Conservation (phyloP, 306 rosid genomes). For the Canavalia ensiformis region DNA sequence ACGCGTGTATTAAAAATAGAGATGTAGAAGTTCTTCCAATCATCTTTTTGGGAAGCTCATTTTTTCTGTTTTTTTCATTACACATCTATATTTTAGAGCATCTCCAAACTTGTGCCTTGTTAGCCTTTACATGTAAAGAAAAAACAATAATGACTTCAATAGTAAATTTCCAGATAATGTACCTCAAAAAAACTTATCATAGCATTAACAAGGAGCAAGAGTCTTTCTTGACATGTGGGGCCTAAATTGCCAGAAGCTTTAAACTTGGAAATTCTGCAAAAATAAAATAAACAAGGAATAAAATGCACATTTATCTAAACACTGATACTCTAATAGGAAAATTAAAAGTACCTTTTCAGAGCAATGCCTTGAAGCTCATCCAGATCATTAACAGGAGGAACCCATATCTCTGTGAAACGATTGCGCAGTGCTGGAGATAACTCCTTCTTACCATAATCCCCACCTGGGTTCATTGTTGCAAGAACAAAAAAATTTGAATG, state of each 20-base stretch:
- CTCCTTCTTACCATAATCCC: slow-evolving; percentile 98
- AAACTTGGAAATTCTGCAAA: slow-evolving; percentile 67
- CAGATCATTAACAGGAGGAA: slow-evolving; percentile 75
- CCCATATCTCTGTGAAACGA: slow-evolving; percentile 99
- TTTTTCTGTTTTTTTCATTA: not conserved
- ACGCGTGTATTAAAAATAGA: not conserved
- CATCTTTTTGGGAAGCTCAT: not conserved
- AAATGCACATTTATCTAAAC: slow-evolving; percentile 4
- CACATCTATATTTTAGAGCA: not conserved
- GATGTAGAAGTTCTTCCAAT: not conserved
- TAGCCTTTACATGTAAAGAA: not conserved
- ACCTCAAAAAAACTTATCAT: slow-evolving; percentile 87
- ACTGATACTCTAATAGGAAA: slow-evolving; percentile 4
- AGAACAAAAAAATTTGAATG: slow-evolving; percentile 78
- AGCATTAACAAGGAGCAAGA: slow-evolving; percentile 65
- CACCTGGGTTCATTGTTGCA: slow-evolving; percentile 99
- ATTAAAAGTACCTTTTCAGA: slow-evolving; percentile 59
- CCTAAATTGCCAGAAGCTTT: slow-evolving; percentile 31
- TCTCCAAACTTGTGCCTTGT: not conserved
- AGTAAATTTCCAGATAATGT: slow-evolving; percentile 39
- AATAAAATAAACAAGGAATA: not conserved
- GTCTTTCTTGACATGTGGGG: slow-evolving; percentile 37
- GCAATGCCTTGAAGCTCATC: slow-evolving; percentile 80
- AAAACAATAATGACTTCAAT: slow-evolving; percentile 15
- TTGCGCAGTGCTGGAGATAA: slow-evolving; percentile 90